Percentiles rank a stretch among this genome's conserved stretches.
phyloP scores from a whole-genome alignment of 495 filamentous ascomycete species.

The Penicillium subrubescens region DNA sequence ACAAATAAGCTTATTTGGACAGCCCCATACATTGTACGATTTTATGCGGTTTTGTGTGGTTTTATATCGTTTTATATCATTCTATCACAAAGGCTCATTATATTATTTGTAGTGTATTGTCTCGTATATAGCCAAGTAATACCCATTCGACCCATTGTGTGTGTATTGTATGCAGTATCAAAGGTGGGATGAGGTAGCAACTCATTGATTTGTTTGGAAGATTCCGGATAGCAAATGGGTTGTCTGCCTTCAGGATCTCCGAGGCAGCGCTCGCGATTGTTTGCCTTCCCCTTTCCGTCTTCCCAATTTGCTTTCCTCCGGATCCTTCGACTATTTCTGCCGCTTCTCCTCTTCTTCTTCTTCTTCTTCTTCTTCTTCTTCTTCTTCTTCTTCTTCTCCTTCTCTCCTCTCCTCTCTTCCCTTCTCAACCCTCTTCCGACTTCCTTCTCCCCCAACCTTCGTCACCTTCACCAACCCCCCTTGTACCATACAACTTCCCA shows the following conservation, averaged over 20 bases:
- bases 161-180: not conserved
- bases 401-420: not conserved
- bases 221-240: not conserved
- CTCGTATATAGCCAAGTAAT: not conserved
- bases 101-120: not conserved
- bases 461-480: not conserved
- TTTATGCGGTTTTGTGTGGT: too few species aligned
- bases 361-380: not conserved
- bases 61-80: too few species aligned
- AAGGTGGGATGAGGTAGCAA: not conserved
- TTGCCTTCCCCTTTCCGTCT: not conserved
- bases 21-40: not conserved
- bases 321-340: constrained; percentile 3
- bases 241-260: not conserved
- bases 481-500: not conserved
- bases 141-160: not conserved
- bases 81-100: not conserved
- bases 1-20: not conserved
- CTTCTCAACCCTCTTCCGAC: not conserved
- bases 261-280: not conserved
- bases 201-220: not conserved
- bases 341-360: not conserved
- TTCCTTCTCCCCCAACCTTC: not conserved
- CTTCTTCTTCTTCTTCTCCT: not conserved
- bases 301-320: not conserved